A percentile compares a stretch with the other conserved stretches of the same genome.
Evolutionary conservation across 306 rosid species (phyloP).

Genomic region (Acmispon strigosus): DNA sequence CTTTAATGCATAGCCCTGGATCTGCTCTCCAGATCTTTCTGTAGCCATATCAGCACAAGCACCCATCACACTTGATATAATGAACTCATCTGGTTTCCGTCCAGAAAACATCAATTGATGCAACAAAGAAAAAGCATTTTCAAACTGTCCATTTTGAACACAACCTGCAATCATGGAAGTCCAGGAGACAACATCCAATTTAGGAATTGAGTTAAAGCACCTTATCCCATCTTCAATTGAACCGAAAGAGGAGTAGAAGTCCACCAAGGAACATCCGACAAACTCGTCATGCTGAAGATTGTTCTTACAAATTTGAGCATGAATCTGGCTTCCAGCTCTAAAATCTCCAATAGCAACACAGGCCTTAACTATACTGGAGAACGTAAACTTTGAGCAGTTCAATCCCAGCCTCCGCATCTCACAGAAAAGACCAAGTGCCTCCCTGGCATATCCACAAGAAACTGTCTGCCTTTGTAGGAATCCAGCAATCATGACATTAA

Average conservation of each 20-base stretch:
- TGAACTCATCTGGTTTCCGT: conserved; percentile 41
- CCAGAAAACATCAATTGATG: conserved; percentile 25
- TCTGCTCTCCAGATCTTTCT: conserved; percentile 47
- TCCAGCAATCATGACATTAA: conserved; percentile 54
- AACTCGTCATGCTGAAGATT: conserved; percentile 43
- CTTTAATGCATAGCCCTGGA: conserved; percentile 44
- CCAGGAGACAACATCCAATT: conserved; percentile 41
- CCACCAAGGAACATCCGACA: conserved; percentile 46
- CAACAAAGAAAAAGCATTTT: conserved; percentile 41
- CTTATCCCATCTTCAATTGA: conserved; percentile 34
- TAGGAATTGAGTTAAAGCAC: conserved; percentile 40
- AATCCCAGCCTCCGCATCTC: conserved; percentile 42
- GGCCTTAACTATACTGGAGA: conserved; percentile 44
- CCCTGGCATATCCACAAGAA: conserved; percentile 16
- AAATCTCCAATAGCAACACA: conserved; percentile 33
- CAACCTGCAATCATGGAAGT: conserved; percentile 48
- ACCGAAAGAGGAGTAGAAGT: conserved; percentile 38
- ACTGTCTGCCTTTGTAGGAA: conserved; percentile 26
- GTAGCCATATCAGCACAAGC: conserved; percentile 45
- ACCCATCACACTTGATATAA: conserved; percentile 39
- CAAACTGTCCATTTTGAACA: conserved; percentile 37
- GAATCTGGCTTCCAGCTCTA: conserved; percentile 44
- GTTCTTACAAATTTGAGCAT: conserved; percentile 43
- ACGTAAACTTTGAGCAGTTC: conserved; percentile 50
- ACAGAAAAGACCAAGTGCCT: conserved; percentile 38